phyloP scores from a whole-genome alignment of 2,329 filamentous ascomycete species.

The Fusarium sp. region DNA sequence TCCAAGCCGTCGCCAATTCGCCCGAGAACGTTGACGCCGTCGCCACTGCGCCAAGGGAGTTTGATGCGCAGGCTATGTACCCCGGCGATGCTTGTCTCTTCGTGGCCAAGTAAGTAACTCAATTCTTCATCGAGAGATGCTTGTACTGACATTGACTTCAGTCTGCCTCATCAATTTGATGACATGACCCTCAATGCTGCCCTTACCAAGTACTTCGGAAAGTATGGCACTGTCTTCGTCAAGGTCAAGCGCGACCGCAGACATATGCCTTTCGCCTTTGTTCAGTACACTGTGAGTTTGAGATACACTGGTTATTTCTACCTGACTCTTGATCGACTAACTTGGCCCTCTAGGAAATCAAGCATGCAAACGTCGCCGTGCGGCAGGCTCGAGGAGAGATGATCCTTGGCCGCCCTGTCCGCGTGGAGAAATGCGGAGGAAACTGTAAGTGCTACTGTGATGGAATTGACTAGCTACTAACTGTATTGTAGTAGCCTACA shows the following conservation, averaged over 20 bases:
- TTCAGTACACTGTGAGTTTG: constrained; percentile 68
- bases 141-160: constrained; percentile 42
- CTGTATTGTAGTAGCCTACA: constrained; percentile 57
- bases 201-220: constrained; percentile 63
- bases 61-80: constrained; percentile 64
- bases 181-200: constrained; percentile 64
- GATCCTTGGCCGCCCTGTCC: constrained; percentile 67
- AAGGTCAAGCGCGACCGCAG: constrained; percentile 70
- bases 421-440: constrained; percentile 69
- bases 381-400: constrained; percentile 57
- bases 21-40: background rate
- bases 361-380: constrained; percentile 62
- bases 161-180: constrained; percentile 61
- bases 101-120: constrained; percentile 69
- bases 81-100: constrained; percentile 70
- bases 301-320: background rate
- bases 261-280: constrained; percentile 73
- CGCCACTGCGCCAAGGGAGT: background rate
- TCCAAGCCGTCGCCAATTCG: background rate
- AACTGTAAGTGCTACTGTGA: constrained; percentile 59
- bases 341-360: constrained; percentile 52
- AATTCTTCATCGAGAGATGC: no score
- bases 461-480: constrained; percentile 36
- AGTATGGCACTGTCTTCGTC: constrained; percentile 68
- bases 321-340: constrained; percentile 38